These are phyloP conservation scores for Melanomma pulvis-pyrius DNA, from an alignment of 495 filamentous ascomycete species.

Conservation along the genomic window DNA sequence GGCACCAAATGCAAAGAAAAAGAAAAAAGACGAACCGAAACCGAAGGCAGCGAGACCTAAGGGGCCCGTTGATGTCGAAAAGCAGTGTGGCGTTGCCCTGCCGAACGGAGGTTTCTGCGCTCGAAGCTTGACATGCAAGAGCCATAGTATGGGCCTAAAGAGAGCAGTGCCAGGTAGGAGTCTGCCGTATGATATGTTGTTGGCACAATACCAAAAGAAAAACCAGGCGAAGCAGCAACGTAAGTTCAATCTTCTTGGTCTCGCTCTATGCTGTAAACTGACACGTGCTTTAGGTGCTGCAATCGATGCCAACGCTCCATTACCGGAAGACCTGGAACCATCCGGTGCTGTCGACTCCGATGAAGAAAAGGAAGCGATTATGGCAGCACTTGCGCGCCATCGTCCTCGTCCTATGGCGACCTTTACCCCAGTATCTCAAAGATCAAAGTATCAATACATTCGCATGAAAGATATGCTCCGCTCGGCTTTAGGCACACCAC, in stretches of 20 bases:
- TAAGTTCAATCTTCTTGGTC: slow-evolving; percentile 48
- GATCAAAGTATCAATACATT: slow-evolving; percentile 75
- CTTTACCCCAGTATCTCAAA: slow-evolving; percentile 66
- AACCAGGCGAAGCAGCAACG: slow-evolving; percentile 97
- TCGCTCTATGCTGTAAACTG: neutral
- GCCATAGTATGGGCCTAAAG: slow-evolving; percentile 95
- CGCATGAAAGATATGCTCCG: slow-evolving; percentile 88
- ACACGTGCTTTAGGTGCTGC: slow-evolving; percentile 67
- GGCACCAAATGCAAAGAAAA: slow-evolving; percentile 83
- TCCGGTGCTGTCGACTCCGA: slow-evolving; percentile 82
- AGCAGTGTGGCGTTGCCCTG: slow-evolving; percentile 90
- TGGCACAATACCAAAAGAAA: slow-evolving; percentile 96
- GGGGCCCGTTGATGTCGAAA: slow-evolving; percentile 95
- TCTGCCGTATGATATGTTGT: slow-evolving; percentile 90
- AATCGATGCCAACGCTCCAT: slow-evolving; percentile 90
- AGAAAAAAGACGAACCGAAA: slow-evolving; percentile 91
- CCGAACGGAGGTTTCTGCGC: slow-evolving; percentile 87
- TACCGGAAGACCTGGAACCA: slow-evolving; percentile 78
- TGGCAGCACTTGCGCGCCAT: slow-evolving; percentile 76
- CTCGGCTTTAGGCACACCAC: slow-evolving; percentile 60
- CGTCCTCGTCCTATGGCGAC: slow-evolving; percentile 73
- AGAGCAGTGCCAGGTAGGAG: slow-evolving; percentile 85
- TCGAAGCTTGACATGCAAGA: slow-evolving; percentile 92
- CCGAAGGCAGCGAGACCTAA: slow-evolving; percentile 85
- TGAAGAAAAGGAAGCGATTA: slow-evolving; percentile 87